Evolutionary conservation across 257 asterid genomes (phyloP).

Genomic region (Solanum tarapatanum): DNA sequence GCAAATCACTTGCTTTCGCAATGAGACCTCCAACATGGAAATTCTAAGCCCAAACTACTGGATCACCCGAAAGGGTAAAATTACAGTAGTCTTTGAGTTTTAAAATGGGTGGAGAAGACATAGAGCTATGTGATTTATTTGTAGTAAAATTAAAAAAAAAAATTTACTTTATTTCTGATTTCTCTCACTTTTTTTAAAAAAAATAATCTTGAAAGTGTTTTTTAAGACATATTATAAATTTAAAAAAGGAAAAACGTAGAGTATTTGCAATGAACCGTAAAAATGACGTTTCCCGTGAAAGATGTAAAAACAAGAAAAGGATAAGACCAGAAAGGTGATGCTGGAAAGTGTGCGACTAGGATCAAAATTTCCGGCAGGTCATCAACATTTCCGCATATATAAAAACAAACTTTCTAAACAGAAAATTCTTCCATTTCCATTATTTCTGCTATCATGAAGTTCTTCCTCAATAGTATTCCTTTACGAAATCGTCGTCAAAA

Average conservation of each 20-base stretch:
- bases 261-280: background rate
- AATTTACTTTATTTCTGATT: background rate
- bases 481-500: background rate
- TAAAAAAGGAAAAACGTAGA: background rate
- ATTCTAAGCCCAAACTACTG: too few species aligned
- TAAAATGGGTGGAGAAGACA: background rate
- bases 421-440: background rate
- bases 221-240: too few species aligned
- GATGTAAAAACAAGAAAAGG: background rate
- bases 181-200: background rate
- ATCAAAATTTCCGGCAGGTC: background rate
- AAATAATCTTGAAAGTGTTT: background rate
- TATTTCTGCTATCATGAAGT: slow-evolving; percentile 2
- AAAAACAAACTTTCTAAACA: background rate
- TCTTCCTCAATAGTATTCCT: background rate
- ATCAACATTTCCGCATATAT: background rate
- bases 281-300: background rate
- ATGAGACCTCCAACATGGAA: too few species aligned
- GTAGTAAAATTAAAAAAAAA: background rate
- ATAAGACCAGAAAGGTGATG: background rate
- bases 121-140: background rate
- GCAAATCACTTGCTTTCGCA: too few species aligned
- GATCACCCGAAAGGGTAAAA: too few species aligned
- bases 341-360: background rate
- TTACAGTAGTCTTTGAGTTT: background rate